A percentile compares a stretch with the other conserved stretches of the same genome.
phyloP scores from a whole-genome alignment of 495 filamentous ascomycete genomes.

The Neurospora tetraspora region DNA sequence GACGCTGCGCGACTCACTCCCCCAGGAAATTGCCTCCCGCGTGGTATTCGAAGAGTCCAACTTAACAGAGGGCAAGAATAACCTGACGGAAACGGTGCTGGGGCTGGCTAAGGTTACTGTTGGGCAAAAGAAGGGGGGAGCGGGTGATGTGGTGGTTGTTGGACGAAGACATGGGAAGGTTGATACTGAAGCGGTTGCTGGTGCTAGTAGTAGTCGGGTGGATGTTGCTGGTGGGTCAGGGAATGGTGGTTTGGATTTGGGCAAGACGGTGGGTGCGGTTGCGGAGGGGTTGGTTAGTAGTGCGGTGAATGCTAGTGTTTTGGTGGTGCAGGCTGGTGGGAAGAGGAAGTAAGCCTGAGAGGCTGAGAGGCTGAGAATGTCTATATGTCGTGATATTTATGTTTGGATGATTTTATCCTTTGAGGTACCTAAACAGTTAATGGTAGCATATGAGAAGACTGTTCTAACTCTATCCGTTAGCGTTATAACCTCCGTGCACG shows the following conservation, averaged over 20 bases:
- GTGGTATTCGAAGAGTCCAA: slow-evolving; percentile 47
- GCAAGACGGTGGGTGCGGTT: slow-evolving; percentile 54
- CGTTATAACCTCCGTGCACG: too few species aligned
- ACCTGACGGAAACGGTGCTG: slow-evolving; percentile 12
- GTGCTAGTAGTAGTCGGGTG: background rate
- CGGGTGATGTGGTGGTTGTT: slow-evolving; percentile 70
- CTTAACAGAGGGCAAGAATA: slow-evolving; percentile 15
- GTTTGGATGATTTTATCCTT: too few species aligned
- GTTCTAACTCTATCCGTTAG: too few species aligned
- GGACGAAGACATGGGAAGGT: slow-evolving; percentile 42
- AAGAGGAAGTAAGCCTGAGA: background rate
- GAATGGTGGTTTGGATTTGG: slow-evolving; percentile 32
- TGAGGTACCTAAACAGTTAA: too few species aligned
- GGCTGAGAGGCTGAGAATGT: too few species aligned
- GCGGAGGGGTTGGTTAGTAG: slow-evolving; percentile 53
- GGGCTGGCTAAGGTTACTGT: slow-evolving; percentile 49
- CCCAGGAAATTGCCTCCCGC: slow-evolving; percentile 44
- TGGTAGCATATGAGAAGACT: too few species aligned
- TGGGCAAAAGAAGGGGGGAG: slow-evolving; percentile 51
- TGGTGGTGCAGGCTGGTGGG: slow-evolving; percentile 62
- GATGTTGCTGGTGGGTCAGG: background rate
- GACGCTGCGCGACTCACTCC: slow-evolving; percentile 50
- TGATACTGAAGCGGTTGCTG: slow-evolving; percentile 1
- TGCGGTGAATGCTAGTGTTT: slow-evolving; percentile 59
- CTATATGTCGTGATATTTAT: too few species aligned